Conservation (phyloP, 83 land plant species). For the Picea abies region DNA sequence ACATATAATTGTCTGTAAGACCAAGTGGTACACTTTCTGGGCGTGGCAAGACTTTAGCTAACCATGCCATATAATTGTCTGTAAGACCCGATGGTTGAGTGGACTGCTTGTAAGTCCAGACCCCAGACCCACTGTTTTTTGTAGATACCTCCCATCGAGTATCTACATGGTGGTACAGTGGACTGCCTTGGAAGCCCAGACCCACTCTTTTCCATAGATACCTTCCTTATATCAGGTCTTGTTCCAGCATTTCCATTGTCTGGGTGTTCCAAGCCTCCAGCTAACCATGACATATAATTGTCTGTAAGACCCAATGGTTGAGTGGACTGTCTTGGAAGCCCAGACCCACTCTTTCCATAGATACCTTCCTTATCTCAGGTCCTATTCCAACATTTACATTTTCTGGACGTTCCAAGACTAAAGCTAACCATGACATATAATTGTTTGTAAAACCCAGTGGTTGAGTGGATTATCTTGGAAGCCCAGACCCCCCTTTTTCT, state of each 20-base stretch:
- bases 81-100: no score
- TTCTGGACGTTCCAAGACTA: not conserved
- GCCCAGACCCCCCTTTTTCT: not conserved
- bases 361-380: not conserved
- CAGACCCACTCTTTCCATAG: no score
- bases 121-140: no score
- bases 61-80: not conserved
- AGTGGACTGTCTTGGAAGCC: not conserved
- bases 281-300: not conserved
- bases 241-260: not conserved
- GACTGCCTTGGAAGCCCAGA: not conserved
- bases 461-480: not conserved
- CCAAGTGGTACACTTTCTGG: not conserved
- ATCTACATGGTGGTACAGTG: not conserved
- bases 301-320: not conserved
- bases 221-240: no score
- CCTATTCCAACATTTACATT: not conserved
- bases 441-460: not conserved
- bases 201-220: not conserved
- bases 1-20: not conserved
- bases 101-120: no score
- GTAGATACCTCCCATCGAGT: no score
- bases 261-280: slow-evolving; percentile 1
- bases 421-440: not conserved
- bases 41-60: not conserved